phyloP scores from a whole-genome alignment of 192 early-diverging fungal genomes.

The Umbelopsis ramanniana region DNA sequence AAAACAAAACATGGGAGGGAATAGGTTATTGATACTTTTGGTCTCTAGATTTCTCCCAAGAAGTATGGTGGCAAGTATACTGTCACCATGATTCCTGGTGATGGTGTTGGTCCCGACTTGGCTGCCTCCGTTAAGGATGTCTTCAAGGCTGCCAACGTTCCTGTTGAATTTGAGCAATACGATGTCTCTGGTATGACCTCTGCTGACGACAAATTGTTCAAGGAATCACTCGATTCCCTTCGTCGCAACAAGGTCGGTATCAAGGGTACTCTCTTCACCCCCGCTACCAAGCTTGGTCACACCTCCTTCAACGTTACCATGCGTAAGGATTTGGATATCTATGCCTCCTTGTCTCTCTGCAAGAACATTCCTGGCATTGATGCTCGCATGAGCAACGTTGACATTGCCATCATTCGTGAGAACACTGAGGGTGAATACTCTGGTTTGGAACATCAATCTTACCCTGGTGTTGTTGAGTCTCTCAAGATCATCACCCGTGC shows the following conservation, averaged over 20 bases:
- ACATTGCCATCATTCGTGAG: constrained; percentile 99
- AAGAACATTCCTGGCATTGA: constrained; percentile 88
- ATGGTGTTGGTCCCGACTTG: constrained; percentile 97
- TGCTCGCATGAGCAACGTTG: constrained; percentile 90
- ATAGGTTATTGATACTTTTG: too few species aligned
- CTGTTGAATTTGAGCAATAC: constrained; percentile 97
- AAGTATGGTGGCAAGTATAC: constrained; percentile 95
- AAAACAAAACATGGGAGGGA: neutral
- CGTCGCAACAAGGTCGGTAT: constrained; percentile 95
- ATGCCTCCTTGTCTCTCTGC: constrained; percentile 91
- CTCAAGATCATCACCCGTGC: constrained; percentile 95
- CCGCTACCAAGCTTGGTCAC: constrained; percentile 83
- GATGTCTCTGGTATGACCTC: constrained; percentile 93
- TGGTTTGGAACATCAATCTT: constrained; percentile 97
- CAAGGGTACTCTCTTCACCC: constrained; percentile 94
- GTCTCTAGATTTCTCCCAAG: constrained; percentile 47
- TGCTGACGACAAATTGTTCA: constrained; percentile 79
- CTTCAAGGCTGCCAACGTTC: constrained; percentile 91
- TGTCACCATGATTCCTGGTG: constrained; percentile 97
- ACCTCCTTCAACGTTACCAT: constrained; percentile 96
- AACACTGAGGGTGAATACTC: constrained; percentile 99
- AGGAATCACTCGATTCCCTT: constrained; percentile 91
- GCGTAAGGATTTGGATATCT: constrained; percentile 98
- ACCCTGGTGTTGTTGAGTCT: constrained; percentile 98
- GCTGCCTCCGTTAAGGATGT: constrained; percentile 90